Base-by-base conservation (phyloP, 305 asterid species). In the Fraxinus angustifolia region DNA sequence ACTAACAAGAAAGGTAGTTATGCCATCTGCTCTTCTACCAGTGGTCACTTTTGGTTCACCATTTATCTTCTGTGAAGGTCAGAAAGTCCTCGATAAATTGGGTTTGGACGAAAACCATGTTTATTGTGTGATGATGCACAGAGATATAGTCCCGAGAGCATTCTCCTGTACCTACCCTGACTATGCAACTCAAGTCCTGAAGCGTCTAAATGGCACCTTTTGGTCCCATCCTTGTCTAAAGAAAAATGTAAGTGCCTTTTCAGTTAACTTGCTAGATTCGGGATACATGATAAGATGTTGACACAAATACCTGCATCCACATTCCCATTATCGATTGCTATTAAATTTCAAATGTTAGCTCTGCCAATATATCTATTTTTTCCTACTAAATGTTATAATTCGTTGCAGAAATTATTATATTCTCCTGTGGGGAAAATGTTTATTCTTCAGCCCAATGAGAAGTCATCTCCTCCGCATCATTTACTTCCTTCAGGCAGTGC, bases 41-140 rank as follows among this genome's bases (percentile, higher is more conserved):
- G 97, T 93, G 40, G 98, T 95, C 78, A 93, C 95, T 33, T 95
- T 93, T 62, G 99, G 99, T 4, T 90, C 99, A 8, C 98, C 99
- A 7, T 92, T 91, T 77, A 83, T 95, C 38, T 93, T 95, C 80
- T 93, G 98, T 83, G 96, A 93, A 0, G 97, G 95, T 78, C 91
- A 88, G 36, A 93, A 86, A 79, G 86, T 95, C 74, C 88, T 93
- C 21, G 87, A 92, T 7, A 82, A 85, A 17, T 82, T 94, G 72
- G 95, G 97, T 0, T 73, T 94, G 76, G 92, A 93, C 48, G 93
- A 94, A 81, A 87, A 80, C 72, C 93, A 91, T 35, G 92, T 93
- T 73, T 95, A 86, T 19, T 87, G 91, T 78, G 97, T 95, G 85
- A 90, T 93, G 88, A 90, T 93, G 93, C 99, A 93, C 50, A 87